Evolutionary conservation across 768 basidiomycete species (phyloP).

Genomic region (Tricholoma terreum): DNA sequence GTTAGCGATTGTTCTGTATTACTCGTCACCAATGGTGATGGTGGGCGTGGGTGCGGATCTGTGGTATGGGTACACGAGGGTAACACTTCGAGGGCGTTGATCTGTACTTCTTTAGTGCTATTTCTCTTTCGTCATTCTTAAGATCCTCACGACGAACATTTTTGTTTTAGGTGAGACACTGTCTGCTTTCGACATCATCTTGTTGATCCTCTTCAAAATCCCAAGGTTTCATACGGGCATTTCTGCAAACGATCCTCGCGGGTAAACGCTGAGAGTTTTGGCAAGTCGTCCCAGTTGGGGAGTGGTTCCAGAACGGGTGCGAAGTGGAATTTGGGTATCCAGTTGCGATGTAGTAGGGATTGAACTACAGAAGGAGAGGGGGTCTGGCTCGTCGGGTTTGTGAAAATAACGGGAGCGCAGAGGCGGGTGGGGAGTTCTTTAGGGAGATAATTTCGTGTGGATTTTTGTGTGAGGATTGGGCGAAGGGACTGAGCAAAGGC

Average conservation of each 20-base stretch:
- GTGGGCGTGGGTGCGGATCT: background rate
- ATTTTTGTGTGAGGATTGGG: background rate
- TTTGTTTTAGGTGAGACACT: background rate
- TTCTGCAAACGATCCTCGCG: background rate
- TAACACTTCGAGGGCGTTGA: background rate
- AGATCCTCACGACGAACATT: background rate
- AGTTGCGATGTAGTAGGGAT: too few relatives aligned
- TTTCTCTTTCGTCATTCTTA: background rate
- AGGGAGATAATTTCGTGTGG: background rate
- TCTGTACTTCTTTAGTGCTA: background rate
- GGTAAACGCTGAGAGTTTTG: background rate
- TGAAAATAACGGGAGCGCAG: background rate
- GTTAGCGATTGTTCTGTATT: background rate
- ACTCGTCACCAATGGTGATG: background rate
- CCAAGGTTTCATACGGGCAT: background rate
- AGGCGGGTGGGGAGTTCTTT: background rate
- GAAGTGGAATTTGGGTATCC: too few relatives aligned
- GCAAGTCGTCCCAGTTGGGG: background rate
- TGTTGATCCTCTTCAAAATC: background rate
- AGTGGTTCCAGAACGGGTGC: background rate
- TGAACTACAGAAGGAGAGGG: too few relatives aligned
- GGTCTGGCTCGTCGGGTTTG: background rate
- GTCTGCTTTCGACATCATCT: background rate
- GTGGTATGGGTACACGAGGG: background rate
- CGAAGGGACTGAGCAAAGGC: background rate